A percentile compares a stretch with the other conserved stretches of the same genome.
These are phyloP conservation scores for Diaporthe sp. DNA, from an alignment of 2,329 filamentous ascomycete genomes.

Conservation along the genomic window DNA sequence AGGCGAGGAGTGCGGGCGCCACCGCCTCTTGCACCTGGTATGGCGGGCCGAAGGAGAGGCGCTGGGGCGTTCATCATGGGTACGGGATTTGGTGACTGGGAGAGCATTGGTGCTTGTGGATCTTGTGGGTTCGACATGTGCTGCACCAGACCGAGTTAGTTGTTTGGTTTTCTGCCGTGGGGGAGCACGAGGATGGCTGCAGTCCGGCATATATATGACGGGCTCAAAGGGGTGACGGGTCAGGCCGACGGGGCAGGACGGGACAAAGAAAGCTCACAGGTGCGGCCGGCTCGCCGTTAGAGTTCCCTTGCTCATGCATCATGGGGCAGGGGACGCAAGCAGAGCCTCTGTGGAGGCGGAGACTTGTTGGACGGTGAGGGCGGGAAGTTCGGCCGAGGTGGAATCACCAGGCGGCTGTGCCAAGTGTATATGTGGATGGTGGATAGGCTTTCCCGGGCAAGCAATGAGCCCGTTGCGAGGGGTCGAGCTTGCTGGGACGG, in stretches of 20 bases:
- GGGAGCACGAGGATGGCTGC: not conserved
- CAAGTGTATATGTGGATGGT: conserved; percentile 16
- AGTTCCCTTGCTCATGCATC: conserved; percentile 44
- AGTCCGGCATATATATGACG: not conserved
- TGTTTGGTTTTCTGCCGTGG: not conserved
- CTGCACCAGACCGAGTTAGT: conserved; percentile 22
- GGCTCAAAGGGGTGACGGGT: conserved; percentile 17
- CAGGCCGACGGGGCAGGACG: not conserved
- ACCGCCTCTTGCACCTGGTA: conserved; percentile 76
- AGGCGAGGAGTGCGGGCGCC: conserved; percentile 80
- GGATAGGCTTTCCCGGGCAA: conserved; percentile 30
- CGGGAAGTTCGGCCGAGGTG: conserved; percentile 27
- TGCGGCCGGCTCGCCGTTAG: conserved; percentile 39
- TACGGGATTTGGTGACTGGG: conserved; percentile 53
- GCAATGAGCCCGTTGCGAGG: conserved; percentile 13
- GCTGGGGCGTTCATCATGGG: conserved; percentile 78
- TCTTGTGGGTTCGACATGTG: conserved; percentile 37
- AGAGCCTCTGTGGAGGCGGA: conserved; percentile 25
- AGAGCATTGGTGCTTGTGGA: conserved; percentile 34
- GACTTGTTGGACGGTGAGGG: conserved; percentile 17
- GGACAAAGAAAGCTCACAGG: conserved; percentile 34
- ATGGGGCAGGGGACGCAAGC: conserved; percentile 34
- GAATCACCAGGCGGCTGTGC: conserved; percentile 30
- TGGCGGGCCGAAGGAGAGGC: conserved; percentile 85
- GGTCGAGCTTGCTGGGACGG: conserved; percentile 20